A percentile compares a stretch with the other conserved stretches of the same genome.
Evolutionary conservation across 1,284 basidiomycete species (phyloP).

Genomic region (Boletus calvinii): DNA sequence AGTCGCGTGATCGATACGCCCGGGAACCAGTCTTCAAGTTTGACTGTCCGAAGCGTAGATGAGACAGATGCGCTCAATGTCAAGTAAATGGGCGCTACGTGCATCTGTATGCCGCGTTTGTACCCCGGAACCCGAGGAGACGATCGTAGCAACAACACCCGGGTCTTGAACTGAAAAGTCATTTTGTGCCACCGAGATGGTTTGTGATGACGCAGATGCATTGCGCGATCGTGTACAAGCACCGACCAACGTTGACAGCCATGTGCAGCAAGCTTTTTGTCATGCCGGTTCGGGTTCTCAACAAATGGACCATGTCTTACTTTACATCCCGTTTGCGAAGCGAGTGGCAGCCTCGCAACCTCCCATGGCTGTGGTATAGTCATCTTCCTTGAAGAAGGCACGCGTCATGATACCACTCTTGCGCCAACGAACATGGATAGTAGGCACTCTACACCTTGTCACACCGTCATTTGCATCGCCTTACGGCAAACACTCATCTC

Average conservation of each 20-base stretch:
- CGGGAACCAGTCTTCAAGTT: background rate
- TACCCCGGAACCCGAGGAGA: too few relatives aligned
- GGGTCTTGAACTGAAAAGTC: too few relatives aligned
- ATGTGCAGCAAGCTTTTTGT: background rate
- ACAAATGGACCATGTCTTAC: background rate
- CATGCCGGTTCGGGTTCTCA: background rate
- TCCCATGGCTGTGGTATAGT: background rate
- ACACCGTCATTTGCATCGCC: slow-evolving; percentile 3
- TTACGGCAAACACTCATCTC: background rate
- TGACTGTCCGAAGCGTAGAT: too few relatives aligned
- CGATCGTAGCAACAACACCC: background rate
- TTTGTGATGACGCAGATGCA: background rate
- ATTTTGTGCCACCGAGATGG: too few relatives aligned
- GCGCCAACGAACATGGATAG: too few relatives aligned
- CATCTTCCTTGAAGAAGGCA: background rate
- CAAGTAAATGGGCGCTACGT: too few relatives aligned
- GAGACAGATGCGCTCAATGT: too few relatives aligned
- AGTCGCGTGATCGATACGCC: background rate
- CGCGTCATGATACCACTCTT: background rate
- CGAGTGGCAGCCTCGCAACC: slow-evolving; percentile 17
- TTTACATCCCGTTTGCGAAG: background rate
- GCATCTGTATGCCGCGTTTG: too few relatives aligned
- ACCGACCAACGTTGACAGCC: background rate
- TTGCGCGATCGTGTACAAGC: background rate
- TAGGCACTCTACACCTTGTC: background rate